Conservation (phyloP, 2,329 filamentous ascomycete genomes). For the Elsinoe ampelina region DNA sequence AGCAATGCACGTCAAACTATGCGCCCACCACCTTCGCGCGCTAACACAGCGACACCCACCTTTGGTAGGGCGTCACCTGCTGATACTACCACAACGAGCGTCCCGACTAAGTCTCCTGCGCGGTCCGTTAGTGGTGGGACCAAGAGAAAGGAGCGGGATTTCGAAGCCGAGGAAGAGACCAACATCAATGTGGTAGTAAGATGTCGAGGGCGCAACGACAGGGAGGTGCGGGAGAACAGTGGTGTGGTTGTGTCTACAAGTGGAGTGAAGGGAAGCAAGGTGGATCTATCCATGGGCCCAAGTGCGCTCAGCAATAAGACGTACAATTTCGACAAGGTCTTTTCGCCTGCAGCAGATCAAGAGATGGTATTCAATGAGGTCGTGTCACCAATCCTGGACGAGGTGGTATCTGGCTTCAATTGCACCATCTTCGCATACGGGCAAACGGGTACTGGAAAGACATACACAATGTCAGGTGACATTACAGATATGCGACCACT, state of each 20-base stretch:
- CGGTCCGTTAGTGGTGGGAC: constrained; percentile 42
- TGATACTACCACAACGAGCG: constrained; percentile 48
- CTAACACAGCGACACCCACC: constrained; percentile 41
- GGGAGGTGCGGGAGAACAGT: constrained; percentile 89
- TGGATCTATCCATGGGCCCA: constrained; percentile 86
- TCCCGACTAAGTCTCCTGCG: constrained; percentile 34
- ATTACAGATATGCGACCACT: constrained; percentile 86
- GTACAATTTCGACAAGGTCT: constrained; percentile 95
- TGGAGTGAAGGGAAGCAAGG: constrained; percentile 72
- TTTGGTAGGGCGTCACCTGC: constrained; percentile 56
- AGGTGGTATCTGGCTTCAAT: constrained; percentile 77
- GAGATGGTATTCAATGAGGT: constrained; percentile 91
- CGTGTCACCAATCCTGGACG: constrained; percentile 82
- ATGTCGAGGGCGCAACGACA: constrained; percentile 83
- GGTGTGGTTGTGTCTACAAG: constrained; percentile 83
- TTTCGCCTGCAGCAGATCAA: constrained; percentile 89
- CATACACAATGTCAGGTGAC: constrained; percentile 98
- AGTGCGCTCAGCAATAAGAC: constrained; percentile 91
- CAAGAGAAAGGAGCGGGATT: constrained; percentile 84
- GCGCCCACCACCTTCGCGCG: constrained; percentile 43
- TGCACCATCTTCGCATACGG: constrained; percentile 99
- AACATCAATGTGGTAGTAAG: constrained; percentile 97
- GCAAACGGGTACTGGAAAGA: constrained; percentile 96
- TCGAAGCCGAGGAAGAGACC: constrained; percentile 64
- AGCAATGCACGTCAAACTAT: constrained; percentile 44